Evolutionary conservation across 106 monocot species (phyloP), one percentile per base, ranked within the genome.

Genomic region (Dioscorea dumetorum): DNA sequence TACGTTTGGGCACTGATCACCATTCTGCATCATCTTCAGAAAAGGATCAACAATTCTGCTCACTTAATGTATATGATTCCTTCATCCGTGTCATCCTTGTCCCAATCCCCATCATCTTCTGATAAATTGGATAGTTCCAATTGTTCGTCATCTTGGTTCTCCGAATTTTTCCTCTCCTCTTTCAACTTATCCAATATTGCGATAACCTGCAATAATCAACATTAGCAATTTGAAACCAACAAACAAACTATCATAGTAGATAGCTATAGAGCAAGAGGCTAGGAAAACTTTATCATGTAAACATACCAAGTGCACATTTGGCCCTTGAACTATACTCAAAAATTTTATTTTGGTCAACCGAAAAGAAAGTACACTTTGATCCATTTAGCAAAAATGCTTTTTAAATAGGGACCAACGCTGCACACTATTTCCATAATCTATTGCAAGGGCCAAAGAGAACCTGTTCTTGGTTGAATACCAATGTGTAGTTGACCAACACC

Each of bases 151-250:
- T 73, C 77, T 19, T 58, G 14, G 24, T 16, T 66, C 41, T 72
- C 77, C 12, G 58, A 50, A 22, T 52, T 60, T 33, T 79, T n/a
- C 63, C 64, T 58, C 32, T 77, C 81, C n/a, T 77, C 68, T 62
- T 78, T 79, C 70, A 80, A 35, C 66, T 58, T 61, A 35, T 80
- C 80, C 64, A 80, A 65, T 50, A 80, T 71, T 41, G 70, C 76
- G 60, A 80, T 52, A 5, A 80, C 71, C 80, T 80, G 64, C 53
- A 65, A n/a, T 11, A 68, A 8, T 62, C 48, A 54, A 54, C 54
- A 19, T 54, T 54, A 54, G 54, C 15, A 16, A 54, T 54, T 54
- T 8, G 0, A 3, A 19, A 54, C 54, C 15, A 13, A 3, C 0
- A 54, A 54, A 54, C 0, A 54, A 5, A 18, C 54, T 0, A 18